phyloP scores from a whole-genome alignment of 176 grass and related monocot species.

The Cenchrus purpureus region DNA sequence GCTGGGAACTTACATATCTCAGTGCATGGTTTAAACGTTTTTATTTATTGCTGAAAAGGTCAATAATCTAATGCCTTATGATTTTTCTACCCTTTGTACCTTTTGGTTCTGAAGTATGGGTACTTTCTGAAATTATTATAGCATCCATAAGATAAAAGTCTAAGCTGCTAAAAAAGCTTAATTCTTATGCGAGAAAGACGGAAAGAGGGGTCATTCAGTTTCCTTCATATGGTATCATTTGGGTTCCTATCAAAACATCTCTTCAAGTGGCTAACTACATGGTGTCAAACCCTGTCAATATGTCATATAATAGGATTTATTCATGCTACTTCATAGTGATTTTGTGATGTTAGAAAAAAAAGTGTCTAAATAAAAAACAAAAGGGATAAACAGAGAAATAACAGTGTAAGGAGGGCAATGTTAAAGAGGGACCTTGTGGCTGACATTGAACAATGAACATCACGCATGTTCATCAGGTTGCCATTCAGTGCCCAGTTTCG shows the following conservation, averaged over 20 bases:
- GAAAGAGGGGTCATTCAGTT: conserved; percentile 1
- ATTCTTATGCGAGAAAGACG: not conserved
- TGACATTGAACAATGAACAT: too few species aligned
- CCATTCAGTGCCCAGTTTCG: too few species aligned
- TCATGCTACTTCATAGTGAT: not conserved
- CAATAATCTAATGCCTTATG: conserved; percentile 45
- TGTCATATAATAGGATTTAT: not conserved
- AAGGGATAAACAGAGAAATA: too few species aligned
- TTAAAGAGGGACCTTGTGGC: too few species aligned
- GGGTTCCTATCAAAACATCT: not conserved
- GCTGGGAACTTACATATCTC: conserved; percentile 98
- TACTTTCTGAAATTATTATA: conserved; percentile 3
- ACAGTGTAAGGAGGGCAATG: too few species aligned
- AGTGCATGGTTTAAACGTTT: conserved; percentile 88
- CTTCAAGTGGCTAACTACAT: not conserved
- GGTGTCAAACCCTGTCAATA: not conserved
- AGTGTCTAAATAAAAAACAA: too few species aligned
- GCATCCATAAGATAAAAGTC: not conserved
- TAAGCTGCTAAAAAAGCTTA: conserved; percentile 5
- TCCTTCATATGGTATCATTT: conserved; percentile 4
- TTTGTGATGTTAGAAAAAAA: too few species aligned
- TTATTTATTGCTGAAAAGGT: conserved; percentile 91
- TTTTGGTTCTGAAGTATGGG: not conserved
- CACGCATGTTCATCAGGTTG: too few species aligned
- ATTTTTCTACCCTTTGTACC: conserved; percentile 9